Conservation (phyloP, 1,284 basidiomycete species). For the Ganoderma sp. region DNA sequence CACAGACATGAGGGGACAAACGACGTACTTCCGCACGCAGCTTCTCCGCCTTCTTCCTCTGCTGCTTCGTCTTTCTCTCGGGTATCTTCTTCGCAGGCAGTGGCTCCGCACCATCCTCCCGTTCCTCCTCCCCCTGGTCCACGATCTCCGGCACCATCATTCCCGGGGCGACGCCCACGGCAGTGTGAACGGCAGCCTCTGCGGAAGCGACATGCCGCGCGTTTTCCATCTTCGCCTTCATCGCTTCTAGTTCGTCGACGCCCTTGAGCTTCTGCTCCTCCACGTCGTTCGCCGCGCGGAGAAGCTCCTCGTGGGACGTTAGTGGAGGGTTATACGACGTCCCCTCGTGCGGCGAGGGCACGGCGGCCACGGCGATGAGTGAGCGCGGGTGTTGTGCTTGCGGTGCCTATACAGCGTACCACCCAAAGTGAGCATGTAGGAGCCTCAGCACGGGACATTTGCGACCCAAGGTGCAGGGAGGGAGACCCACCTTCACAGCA, state of each 20-base stretch:
- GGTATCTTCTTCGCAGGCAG: conserved; percentile 53
- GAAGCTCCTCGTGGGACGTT: conserved; percentile 76
- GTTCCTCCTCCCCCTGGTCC: conserved; percentile 47
- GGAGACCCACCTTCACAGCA: conserved; percentile 54
- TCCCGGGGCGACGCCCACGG: conserved; percentile 48
- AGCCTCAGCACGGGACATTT: not conserved
- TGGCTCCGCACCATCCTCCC: conserved; percentile 41
- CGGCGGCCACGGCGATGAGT: conserved; percentile 66
- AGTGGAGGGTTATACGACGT: conserved; percentile 93
- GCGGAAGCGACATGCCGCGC: conserved; percentile 46
- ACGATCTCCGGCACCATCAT: conserved; percentile 65
- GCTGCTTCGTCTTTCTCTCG: conserved; percentile 76
- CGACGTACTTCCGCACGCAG: conserved; percentile 64
- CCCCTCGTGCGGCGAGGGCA: conserved; percentile 82
- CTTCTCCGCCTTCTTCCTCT: conserved; percentile 67
- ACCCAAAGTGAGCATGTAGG: not conserved
- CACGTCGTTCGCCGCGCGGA: conserved; percentile 71
- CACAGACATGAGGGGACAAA: not conserved
- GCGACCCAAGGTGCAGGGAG: not conserved
- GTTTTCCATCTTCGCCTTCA: conserved; percentile 61
- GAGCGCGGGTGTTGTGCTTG: conserved; percentile 53
- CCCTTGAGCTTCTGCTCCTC: conserved; percentile 67
- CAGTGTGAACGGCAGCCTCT: conserved; percentile 22
- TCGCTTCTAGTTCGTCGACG: conserved; percentile 59
- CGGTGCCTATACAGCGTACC: conserved; percentile 51